phyloP scores from a whole-genome alignment of 495 filamentous ascomycete genomes.

The Xylaria venustula region DNA sequence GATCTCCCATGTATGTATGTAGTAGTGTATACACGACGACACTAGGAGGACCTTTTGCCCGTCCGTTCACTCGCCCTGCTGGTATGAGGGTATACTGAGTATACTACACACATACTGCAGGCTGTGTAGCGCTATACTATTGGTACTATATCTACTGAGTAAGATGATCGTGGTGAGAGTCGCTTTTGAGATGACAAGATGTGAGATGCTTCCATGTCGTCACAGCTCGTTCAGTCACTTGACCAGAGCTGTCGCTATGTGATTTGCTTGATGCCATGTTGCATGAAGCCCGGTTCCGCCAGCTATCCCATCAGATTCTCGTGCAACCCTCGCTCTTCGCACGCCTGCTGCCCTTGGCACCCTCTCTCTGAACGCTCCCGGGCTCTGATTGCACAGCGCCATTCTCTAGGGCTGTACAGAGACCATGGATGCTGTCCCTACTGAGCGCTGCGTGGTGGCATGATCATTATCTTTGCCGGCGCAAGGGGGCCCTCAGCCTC shows the following conservation, averaged over 20 bases:
- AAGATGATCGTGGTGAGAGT: neutral
- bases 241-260: conserved; percentile 2
- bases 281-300: conserved; percentile 12
- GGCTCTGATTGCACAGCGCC: neutral
- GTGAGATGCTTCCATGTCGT: conserved; percentile 9
- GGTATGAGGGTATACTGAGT: too few relatives aligned
- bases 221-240: conserved; percentile 12
- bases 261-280: conserved; percentile 12
- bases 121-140: neutral
- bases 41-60: neutral
- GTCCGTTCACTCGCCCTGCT: too few relatives aligned
- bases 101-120: neutral
- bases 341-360: neutral
- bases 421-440: neutral
- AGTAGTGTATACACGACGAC: neutral
- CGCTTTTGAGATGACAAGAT: conserved; percentile 5
- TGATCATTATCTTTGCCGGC: neutral
- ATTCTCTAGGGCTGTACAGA: neutral
- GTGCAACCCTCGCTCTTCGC: conserved; percentile 4
- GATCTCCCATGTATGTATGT: neutral
- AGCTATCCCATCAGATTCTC: conserved; percentile 1
- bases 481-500: conserved; percentile 11
- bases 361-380: neutral
- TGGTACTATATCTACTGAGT: neutral
- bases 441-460: neutral